Base-by-base conservation (phyloP, 352 stramenopile species). In the Phytophthora sansomeana region DNA sequence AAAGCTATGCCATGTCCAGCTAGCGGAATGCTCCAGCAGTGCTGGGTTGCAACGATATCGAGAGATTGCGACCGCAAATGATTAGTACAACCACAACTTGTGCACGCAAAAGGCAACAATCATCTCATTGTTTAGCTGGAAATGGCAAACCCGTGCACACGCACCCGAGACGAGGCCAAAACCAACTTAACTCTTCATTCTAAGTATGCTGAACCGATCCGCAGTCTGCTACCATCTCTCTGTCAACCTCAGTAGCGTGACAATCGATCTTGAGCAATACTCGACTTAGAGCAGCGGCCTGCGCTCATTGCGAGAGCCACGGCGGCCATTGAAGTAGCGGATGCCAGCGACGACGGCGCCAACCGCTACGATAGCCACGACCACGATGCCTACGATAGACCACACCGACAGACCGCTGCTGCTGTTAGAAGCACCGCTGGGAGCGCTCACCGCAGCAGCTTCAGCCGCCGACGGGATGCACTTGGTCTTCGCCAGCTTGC, bases 401-500 rank as follows among this genome's bases (percentile, higher is more conserved):
- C 33, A 64, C 8, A 35, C 67, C 32, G 58, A 77, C 14, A 71
- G 30, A 24, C 59, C 49, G 30, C 6, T 35, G 56, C 41, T 78
- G 56, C 72, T 79, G 28, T n/a, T n/a, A n/a, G 53, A 65, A 7
- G 60, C 55, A 16, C 43, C 58, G 13, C 47, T 64, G 10, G 72
- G 63, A 48, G 17, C 63, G 69, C 24, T 52, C 62, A n/a, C n/a
- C n/a, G n/a, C n/a, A n/a, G n/a, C n/a, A n/a, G 56, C 50, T n/a
- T 67, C 30, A 17, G 62, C 43, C 1, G 44, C 17, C 2, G 55
- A 41, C 9, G 67, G 56, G 30, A 72, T 62, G 44, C 62, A 75
- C 57, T 75, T 75, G 21, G 55, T 72, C 33, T 71, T 67, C 21
- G 67, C 67, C 49, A 75, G 29, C 11, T 69, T 50, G 29, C 55